Conservation (phyloP, 306 rosid species). For the Pyrus pyrifolia region DNA sequence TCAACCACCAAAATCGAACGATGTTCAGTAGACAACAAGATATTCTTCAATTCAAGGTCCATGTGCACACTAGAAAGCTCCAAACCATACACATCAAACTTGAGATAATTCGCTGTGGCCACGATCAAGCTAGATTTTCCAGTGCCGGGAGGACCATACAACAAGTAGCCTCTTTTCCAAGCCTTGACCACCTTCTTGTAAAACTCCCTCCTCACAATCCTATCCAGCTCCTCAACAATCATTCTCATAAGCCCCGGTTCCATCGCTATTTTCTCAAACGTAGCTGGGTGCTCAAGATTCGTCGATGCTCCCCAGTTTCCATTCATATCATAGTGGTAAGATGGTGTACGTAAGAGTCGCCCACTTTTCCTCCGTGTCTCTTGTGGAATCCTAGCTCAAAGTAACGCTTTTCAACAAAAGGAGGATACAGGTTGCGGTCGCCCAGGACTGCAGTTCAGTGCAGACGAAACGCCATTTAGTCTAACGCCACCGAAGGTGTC, state of each 20-base stretch:
- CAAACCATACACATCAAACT: too few relatives aligned
- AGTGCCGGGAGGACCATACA: too few relatives aligned
- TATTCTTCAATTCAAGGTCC: too few relatives aligned
- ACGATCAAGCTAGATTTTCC: too few relatives aligned
- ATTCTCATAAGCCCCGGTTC: not conserved
- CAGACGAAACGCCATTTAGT: not conserved
- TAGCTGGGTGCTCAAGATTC: not conserved
- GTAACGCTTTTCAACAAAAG: not conserved
- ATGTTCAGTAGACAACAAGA: too few relatives aligned
- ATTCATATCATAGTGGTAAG: too few relatives aligned
- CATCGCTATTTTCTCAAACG: not conserved
- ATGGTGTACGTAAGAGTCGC: not conserved
- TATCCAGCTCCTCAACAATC: not conserved
- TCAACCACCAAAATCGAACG: too few relatives aligned
- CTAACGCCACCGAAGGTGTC: not conserved
- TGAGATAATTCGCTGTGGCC: too few relatives aligned
- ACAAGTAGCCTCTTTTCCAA: too few relatives aligned
- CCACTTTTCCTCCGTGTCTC: not conserved
- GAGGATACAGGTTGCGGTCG: not conserved
- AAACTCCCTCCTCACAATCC: not conserved
- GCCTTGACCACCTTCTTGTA: not conserved
- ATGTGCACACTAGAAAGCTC: too few relatives aligned
- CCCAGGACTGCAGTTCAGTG: not conserved
- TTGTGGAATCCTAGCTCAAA: not conserved
- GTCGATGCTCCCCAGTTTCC: not conserved